phyloP scores from a whole-genome alignment of 129 eudicot genomes.

The Lactuca saligna region DNA sequence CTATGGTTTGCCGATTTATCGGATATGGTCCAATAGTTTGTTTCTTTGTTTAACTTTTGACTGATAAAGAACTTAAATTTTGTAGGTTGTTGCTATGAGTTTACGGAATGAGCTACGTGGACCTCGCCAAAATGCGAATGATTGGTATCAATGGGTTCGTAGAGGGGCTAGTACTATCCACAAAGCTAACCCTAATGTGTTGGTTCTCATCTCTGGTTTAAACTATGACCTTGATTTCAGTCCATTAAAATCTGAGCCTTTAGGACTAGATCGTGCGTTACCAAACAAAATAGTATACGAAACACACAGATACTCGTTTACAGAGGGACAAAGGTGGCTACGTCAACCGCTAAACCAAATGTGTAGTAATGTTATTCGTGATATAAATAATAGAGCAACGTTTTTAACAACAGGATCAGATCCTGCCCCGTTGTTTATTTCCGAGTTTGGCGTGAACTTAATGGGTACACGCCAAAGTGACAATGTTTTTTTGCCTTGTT shows the following conservation, averaged over 20 bases:
- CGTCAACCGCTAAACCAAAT: conserved; percentile 27
- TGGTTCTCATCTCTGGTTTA: conserved; percentile 55
- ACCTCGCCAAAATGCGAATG: conserved; percentile 40
- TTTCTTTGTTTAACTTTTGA: not conserved
- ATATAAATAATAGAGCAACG: conserved; percentile 18
- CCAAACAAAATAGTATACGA: conserved; percentile 51
- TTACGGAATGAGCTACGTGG: conserved; percentile 73
- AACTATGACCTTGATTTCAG: conserved; percentile 41
- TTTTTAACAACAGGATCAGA: conserved; percentile 33
- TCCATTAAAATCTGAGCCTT: conserved; percentile 31
- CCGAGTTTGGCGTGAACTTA: conserved; percentile 37
- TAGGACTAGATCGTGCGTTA: conserved; percentile 20
- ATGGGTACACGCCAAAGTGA: conserved; percentile 27
- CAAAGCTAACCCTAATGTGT: conserved; percentile 43
- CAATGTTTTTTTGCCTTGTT: conserved; percentile 32
- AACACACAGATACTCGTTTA: conserved; percentile 53
- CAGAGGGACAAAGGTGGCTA: conserved; percentile 31
- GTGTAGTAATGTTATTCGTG: conserved; percentile 26
- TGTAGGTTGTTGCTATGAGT: conserved; percentile 76
- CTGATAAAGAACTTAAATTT: not conserved
- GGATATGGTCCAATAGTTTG: not conserved
- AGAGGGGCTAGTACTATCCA: conserved; percentile 55
- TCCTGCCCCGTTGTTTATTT: conserved; percentile 38
- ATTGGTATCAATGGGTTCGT: conserved; percentile 46
- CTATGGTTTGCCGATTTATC: not conserved